A percentile compares a stretch with the other conserved stretches of the same genome.
These are phyloP conservation scores for Aspergillus pseudotamarii DNA, from an alignment of 2,329 filamentous ascomycete species.

Conservation along the genomic window DNA sequence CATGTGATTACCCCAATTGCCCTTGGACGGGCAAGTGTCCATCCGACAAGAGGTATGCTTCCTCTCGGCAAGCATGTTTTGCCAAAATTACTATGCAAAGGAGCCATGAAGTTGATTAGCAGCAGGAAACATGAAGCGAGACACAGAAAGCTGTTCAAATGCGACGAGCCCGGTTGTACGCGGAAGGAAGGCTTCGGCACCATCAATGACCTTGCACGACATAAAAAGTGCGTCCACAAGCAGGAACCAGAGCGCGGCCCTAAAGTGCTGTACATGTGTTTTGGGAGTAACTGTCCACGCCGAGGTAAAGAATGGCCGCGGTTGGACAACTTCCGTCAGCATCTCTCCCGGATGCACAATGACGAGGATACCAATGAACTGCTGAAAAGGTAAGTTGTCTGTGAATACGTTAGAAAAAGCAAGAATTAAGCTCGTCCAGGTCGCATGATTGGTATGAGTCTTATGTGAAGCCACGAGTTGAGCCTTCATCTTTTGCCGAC, in stretches of 20 bases:
- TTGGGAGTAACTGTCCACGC: conserved; percentile 57
- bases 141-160: conserved; percentile 70
- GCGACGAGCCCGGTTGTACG: conserved; percentile 59
- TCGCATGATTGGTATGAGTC: conserved; percentile 41
- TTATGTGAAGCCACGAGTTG: conserved; percentile 24
- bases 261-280: conserved; percentile 63
- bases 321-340: conserved; percentile 82
- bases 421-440: conserved; percentile 19
- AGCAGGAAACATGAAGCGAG: conserved; percentile 74
- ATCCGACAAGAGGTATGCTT: conserved; percentile 43
- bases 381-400: conserved; percentile 49
- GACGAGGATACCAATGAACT: conserved; percentile 49
- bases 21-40: conserved; percentile 42
- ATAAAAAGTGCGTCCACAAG: conserved; percentile 72
- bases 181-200: conserved; percentile 73
- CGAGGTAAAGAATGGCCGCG: conserved; percentile 76
- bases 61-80: no score
- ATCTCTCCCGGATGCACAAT: conserved; percentile 70
- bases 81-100: no score
- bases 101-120: background rate
- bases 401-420: background rate
- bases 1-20: conserved; percentile 35
- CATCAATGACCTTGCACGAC: conserved; percentile 77
- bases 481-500: conserved; percentile 19
- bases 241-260: conserved; percentile 49